Evolutionary conservation across 495 filamentous ascomycete species (phyloP).

Genomic region (Saxophila tyrrhenica): DNA sequence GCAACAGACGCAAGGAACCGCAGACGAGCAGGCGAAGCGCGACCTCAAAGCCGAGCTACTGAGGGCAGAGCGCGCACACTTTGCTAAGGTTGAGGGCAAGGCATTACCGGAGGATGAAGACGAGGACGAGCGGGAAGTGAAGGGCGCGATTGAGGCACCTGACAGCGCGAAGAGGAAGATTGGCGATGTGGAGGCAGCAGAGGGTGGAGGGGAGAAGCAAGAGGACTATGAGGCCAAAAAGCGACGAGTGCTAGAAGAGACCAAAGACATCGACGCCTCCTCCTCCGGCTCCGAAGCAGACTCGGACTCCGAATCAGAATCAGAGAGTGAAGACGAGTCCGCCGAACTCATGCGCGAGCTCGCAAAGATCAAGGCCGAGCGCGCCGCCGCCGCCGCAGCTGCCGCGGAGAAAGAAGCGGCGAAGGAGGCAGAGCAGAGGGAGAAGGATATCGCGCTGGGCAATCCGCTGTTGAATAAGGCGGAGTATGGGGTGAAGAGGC

Average conservation of each 20-base stretch:
- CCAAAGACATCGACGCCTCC: constrained; percentile 83
- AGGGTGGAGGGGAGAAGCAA: constrained; percentile 16
- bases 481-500: constrained; percentile 64
- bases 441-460: constrained; percentile 79
- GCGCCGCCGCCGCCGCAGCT: constrained; percentile 71
- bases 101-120: constrained; percentile 28
- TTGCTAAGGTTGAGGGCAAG: constrained; percentile 66
- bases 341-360: constrained; percentile 84
- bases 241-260: constrained; percentile 75
- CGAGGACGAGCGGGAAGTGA: constrained; percentile 7
- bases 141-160: constrained; percentile 24
- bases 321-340: constrained; percentile 76
- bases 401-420: constrained; percentile 61
- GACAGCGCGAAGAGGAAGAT: constrained; percentile 53
- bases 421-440: constrained; percentile 68
- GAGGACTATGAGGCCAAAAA: constrained; percentile 78
- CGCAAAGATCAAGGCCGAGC: constrained; percentile 86
- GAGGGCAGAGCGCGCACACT: constrained; percentile 75
- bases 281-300: constrained; percentile 37
- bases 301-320: constrained; percentile 42
- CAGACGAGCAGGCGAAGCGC: constrained; percentile 57
- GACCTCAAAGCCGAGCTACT: constrained; percentile 89
- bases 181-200: constrained; percentile 33
- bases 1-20: constrained; percentile 84
- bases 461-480: constrained; percentile 72